Conservation (phyloP, 2,329 filamentous ascomycete species). For the Diaporthe sp. region DNA sequence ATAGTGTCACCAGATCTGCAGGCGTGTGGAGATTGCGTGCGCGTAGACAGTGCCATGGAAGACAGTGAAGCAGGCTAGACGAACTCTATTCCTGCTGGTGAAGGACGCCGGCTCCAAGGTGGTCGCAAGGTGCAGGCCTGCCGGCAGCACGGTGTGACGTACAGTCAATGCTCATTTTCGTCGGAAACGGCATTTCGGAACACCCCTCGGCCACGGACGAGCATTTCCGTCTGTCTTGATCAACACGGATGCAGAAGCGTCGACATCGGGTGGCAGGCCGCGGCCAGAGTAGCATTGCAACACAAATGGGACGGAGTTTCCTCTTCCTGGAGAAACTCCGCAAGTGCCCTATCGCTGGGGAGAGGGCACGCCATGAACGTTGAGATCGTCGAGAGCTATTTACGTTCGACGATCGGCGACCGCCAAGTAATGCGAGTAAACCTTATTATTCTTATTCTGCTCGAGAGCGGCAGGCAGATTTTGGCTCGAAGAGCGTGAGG, state of each 20-base stretch:
- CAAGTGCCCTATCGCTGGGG: neutral
- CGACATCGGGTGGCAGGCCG: conserved; percentile 16
- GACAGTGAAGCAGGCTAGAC: conserved; percentile 20
- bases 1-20: conserved; percentile 14
- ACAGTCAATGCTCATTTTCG: conserved; percentile 12
- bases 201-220: neutral
- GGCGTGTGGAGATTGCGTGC: conserved; percentile 7
- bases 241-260: neutral
- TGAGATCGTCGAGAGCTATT: conserved; percentile 20
- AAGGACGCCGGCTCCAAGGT: neutral
- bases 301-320: conserved; percentile 11
- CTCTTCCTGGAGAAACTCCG: conserved; percentile 12
- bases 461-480: neutral
- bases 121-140: conserved; percentile 8
- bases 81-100: conserved; percentile 18
- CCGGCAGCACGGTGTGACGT: conserved; percentile 16
- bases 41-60: neutral
- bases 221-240: neutral
- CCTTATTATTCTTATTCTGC: conserved; percentile 25
- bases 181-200: conserved; percentile 14
- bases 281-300: neutral
- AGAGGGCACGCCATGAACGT: neutral
- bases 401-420: conserved; percentile 25
- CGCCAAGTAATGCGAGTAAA: conserved; percentile 26
- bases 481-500: conserved; percentile 10